These are phyloP conservation scores for Anaeromyces robustus DNA, from an alignment of 192 early-diverging fungal species.

Conservation along the genomic window DNA sequence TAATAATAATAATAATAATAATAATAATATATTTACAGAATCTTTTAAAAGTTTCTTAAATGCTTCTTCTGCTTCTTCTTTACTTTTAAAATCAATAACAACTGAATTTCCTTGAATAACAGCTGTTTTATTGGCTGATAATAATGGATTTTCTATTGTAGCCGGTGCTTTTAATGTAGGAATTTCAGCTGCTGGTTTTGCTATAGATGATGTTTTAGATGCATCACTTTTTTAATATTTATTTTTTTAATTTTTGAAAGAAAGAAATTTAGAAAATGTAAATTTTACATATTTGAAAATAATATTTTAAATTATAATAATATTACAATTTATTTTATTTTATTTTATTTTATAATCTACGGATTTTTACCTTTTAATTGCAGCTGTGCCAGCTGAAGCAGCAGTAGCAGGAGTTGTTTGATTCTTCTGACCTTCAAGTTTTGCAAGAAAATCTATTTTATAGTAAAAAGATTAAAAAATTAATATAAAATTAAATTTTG, in stretches of 20 bases:
- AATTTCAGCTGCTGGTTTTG: conserved; percentile 1
- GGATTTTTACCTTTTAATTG: background rate
- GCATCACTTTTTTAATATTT: background rate
- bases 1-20: background rate
- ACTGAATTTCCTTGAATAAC: conserved; percentile 8
- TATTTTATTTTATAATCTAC: too few species aligned
- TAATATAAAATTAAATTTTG: too few species aligned
- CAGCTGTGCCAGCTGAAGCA: background rate
- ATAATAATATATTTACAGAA: conserved; percentile 21
- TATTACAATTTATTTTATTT: too few species aligned
- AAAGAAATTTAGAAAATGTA: too few species aligned
- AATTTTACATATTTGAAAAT: too few species aligned
- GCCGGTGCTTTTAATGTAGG: background rate
- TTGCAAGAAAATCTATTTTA: background rate
- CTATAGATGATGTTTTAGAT: background rate
- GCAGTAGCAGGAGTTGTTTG: background rate
- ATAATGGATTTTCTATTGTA: conserved; percentile 3
- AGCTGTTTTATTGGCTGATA: conserved; percentile 1
- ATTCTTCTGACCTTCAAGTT: background rate
- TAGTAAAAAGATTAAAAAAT: too few species aligned
- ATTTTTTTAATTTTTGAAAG: too few species aligned
- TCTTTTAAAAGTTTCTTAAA: conserved; percentile 59
- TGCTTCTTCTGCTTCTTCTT: conserved; percentile 65
- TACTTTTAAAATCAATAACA: conserved; percentile 45
- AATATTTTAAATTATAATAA: too few species aligned